Conservation (phyloP, 176 grass and related monocot species). For the Pontederia paniculata region DNA sequence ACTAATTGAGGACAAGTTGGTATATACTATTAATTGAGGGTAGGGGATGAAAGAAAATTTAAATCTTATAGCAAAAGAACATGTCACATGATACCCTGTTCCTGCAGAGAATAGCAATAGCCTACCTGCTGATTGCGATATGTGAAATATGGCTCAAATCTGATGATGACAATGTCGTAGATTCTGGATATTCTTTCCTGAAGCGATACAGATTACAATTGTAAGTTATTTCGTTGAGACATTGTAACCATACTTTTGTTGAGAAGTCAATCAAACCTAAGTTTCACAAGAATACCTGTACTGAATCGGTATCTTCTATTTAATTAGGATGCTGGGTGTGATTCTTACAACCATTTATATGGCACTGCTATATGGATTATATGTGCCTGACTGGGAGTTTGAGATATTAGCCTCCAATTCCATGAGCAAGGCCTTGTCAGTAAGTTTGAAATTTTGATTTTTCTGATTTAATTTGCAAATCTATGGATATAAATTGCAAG, state of each 20-base stretch:
- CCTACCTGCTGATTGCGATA: conserved; percentile 57
- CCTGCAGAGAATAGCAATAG: conserved; percentile 81
- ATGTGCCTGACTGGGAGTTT: conserved; percentile 66
- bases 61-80: too few species aligned
- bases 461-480: background rate
- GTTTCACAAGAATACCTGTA: background rate
- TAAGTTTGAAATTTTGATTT: conserved; percentile 22
- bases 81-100: conserved; percentile 6
- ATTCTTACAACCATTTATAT: conserved; percentile 47
- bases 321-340: conserved; percentile 21
- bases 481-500: background rate
- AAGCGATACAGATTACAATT: conserved; percentile 52
- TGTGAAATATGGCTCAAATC: conserved; percentile 89
- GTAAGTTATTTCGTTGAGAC: conserved; percentile 24
- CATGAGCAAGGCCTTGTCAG: conserved; percentile 28
- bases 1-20: too few species aligned
- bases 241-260: background rate
- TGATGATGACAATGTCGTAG: conserved; percentile 7
- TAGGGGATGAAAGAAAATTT: too few species aligned
- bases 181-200: conserved; percentile 32
- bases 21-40: too few species aligned
- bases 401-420: conserved; percentile 31
- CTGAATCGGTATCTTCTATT: background rate
- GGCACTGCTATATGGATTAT: conserved; percentile 49
- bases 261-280: background rate